A percentile compares a stretch with the other conserved stretches of the same genome.
These are phyloP conservation scores for Camellia japonica DNA, from an alignment of 148 eudicot species.

Conservation along the genomic window DNA sequence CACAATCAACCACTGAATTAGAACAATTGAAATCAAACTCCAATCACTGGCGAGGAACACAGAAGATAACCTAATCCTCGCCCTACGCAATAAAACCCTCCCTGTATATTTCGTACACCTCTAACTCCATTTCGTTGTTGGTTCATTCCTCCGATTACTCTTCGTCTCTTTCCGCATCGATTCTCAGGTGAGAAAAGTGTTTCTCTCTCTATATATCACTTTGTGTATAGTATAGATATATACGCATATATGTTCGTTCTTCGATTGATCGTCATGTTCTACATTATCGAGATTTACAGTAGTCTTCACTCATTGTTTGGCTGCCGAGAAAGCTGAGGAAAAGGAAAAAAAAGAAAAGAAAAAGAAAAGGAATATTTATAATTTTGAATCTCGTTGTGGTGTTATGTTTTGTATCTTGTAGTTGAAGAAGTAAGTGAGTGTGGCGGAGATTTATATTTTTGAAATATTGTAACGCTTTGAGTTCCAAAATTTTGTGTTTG, in stretches of 20 bases:
- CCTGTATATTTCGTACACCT: neutral
- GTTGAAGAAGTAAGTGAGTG: neutral
- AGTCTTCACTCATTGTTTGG: neutral
- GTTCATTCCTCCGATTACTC: neutral
- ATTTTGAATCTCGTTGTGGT: neutral
- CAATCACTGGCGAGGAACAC: neutral
- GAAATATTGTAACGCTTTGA: neutral
- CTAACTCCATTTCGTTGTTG: neutral
- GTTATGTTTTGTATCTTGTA: neutral
- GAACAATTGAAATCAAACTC: neutral
- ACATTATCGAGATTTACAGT: neutral
- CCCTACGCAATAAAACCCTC: neutral
- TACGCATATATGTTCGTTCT: neutral
- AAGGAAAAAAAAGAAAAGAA: neutral
- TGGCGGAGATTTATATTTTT: neutral
- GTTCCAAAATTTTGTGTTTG: neutral
- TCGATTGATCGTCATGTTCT: neutral
- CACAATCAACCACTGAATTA: too few relatives aligned
- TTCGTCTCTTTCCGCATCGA: neutral
- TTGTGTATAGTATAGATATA: too few relatives aligned
- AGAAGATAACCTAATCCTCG: neutral
- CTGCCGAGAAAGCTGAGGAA: neutral
- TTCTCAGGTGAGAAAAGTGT: slow-evolving; percentile 1
- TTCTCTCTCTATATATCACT: neutral
- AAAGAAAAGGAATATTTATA: neutral